phyloP scores from a whole-genome alignment of 495 filamentous ascomycete species.

The Penicillium daleae region DNA sequence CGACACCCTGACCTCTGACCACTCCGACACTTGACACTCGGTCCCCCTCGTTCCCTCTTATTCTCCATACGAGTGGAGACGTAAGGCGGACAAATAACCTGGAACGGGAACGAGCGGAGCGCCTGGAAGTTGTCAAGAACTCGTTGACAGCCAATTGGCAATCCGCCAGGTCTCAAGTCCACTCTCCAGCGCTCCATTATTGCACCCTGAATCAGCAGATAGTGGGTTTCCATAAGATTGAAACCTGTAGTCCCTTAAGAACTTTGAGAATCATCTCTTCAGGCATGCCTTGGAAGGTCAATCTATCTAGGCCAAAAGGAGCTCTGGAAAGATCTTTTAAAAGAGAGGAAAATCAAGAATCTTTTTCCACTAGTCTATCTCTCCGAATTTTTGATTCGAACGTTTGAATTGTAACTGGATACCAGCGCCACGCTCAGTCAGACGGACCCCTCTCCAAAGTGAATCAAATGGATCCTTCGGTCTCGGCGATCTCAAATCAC shows the following conservation, averaged over 20 bases:
- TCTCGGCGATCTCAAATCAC: slow-evolving; percentile 8
- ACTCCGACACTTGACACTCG: not conserved
- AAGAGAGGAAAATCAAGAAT: no score
- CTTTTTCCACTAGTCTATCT: no score
- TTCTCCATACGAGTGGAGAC: slow-evolving; percentile 1
- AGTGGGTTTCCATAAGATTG: no score
- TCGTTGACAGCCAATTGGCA: not conserved
- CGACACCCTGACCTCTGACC: not conserved
- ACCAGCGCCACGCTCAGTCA: not conserved
- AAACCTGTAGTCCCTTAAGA: no score
- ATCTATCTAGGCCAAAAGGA: no score
- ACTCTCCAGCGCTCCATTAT: not conserved
- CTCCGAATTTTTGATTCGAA: no score
- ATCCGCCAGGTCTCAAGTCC: not conserved
- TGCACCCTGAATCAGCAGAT: not conserved
- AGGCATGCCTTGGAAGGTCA: no score
- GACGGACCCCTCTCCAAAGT: not conserved
- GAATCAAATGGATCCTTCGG: slow-evolving; percentile 1
- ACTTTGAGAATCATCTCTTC: no score
- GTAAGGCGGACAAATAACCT: not conserved
- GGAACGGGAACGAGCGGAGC: slow-evolving; percentile 7
- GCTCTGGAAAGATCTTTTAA: no score
- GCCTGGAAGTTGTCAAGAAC: not conserved
- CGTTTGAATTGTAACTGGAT: no score
- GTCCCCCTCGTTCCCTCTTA: not conserved